Evolutionary conservation across 2,329 filamentous ascomycete genomes (phyloP).

Genomic region (Elsinoe arachidis): DNA sequence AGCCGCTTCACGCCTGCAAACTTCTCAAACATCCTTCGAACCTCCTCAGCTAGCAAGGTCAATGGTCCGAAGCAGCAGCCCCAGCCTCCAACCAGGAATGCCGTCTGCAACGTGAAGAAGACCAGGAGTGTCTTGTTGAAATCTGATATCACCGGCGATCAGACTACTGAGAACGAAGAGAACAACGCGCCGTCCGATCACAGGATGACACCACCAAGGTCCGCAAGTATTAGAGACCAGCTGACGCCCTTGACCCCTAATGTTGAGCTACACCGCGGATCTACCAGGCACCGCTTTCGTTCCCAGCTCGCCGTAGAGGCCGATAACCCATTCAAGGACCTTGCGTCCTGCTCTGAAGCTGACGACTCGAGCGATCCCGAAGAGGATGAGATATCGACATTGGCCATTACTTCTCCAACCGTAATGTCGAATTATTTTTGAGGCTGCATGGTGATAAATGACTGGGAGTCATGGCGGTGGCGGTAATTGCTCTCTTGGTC

Average conservation of each 20-base stretch:
- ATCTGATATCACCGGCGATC: neutral
- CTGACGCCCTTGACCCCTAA: slow-evolving; percentile 14
- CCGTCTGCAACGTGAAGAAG: neutral
- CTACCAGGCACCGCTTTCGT: slow-evolving; percentile 4
- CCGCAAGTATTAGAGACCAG: neutral
- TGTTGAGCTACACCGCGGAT: slow-evolving; percentile 13
- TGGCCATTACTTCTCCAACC: neutral
- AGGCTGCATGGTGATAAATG: neutral
- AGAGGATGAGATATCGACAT: neutral
- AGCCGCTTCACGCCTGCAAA: slow-evolving; percentile 14
- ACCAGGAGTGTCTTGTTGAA: neutral
- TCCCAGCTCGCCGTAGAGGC: neutral
- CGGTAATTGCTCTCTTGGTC: neutral
- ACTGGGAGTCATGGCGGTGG: neutral
- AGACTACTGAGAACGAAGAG: neutral
- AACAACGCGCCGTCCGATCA: neutral
- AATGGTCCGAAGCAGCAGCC: neutral
- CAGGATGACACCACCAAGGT: neutral
- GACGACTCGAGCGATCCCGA: neutral
- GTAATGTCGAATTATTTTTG: slow-evolving; percentile 2
- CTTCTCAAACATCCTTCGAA: slow-evolving; percentile 13
- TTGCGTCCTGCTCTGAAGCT: neutral
- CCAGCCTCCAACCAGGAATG: neutral
- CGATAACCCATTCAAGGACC: slow-evolving; percentile 1
- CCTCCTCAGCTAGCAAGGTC: neutral